A percentile compares a stretch with the other conserved stretches of the same genome.
Evolutionary conservation across 768 basidiomycete genomes (phyloP).

Genomic region (Suillus hirtellus): DNA sequence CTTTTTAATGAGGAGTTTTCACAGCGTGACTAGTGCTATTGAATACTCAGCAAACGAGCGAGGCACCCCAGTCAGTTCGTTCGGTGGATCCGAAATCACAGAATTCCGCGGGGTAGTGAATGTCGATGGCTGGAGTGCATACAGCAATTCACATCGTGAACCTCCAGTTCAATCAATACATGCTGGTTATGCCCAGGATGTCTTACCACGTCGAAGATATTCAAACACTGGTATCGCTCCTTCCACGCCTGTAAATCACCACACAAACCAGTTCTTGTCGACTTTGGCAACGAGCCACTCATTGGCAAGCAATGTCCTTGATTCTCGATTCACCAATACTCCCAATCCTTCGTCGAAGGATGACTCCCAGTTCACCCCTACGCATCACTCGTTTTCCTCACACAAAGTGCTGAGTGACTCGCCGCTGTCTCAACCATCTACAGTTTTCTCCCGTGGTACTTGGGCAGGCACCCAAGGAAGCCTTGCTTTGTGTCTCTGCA

Average conservation of each 20-base stretch:
- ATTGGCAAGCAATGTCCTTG: neutral
- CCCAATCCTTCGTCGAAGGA: neutral
- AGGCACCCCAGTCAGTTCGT: neutral
- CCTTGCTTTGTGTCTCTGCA: neutral
- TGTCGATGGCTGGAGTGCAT: neutral
- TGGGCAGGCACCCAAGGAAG: neutral
- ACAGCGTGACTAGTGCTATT: neutral
- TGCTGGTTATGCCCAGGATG: neutral
- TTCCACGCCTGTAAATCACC: neutral
- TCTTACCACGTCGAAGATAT: neutral
- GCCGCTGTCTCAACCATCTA: neutral
- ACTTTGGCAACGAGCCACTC: neutral
- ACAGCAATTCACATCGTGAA: neutral
- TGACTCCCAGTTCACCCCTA: neutral
- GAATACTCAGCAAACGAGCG: neutral
- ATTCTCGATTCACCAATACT: neutral
- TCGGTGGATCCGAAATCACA: neutral
- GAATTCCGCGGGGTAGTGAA: neutral
- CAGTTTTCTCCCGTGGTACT: neutral
- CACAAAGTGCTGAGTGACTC: neutral
- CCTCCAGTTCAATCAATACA: neutral
- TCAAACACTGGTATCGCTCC: neutral
- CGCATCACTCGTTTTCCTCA: neutral
- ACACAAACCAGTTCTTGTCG: neutral
- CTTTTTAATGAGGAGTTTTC: neutral